Evolutionary conservation across 495 filamentous ascomycete species (phyloP).

Genomic region (Penicillium chermesinum): DNA sequence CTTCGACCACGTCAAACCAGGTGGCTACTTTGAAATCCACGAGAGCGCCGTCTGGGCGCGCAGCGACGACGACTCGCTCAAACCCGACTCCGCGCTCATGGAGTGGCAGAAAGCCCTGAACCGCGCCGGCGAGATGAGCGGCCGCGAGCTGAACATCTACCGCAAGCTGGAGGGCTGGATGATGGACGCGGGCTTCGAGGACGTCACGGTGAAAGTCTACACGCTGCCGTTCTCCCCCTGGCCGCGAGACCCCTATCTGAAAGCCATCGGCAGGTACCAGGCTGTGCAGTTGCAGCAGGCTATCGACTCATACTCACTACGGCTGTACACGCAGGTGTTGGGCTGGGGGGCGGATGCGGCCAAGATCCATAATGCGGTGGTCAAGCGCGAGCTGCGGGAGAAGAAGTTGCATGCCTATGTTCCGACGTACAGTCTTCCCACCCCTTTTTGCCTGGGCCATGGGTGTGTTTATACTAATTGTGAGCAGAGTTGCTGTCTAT

Average conservation of each 20-base stretch:
- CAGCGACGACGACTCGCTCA: constrained; percentile 47
- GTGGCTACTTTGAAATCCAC: constrained; percentile 53
- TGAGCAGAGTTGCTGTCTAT: constrained; percentile 16
- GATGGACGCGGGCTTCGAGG: constrained; percentile 50
- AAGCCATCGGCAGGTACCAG: constrained; percentile 60
- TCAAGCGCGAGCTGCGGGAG: constrained; percentile 16
- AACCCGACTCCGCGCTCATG: constrained; percentile 42
- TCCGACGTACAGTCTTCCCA: constrained; percentile 13
- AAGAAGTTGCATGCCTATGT: constrained; percentile 26
- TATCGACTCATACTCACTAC: constrained; percentile 51
- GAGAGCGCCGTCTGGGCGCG: constrained; percentile 48
- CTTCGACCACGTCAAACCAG: constrained; percentile 44
- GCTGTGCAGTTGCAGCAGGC: constrained; percentile 55
- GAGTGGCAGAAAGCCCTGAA: constrained; percentile 46
- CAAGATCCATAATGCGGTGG: constrained; percentile 33
- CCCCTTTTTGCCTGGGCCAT: background rate
- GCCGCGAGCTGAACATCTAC: constrained; percentile 45
- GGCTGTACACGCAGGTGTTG: constrained; percentile 56
- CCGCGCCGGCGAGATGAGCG: constrained; percentile 23
- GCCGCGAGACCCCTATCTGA: constrained; percentile 58
- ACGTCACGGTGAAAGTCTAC: constrained; percentile 52
- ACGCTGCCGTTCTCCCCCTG: constrained; percentile 63
- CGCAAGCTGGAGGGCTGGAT: constrained; percentile 34
- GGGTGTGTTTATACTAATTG: constrained; percentile 8
- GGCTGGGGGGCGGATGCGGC: constrained; percentile 32